A percentile compares a stretch with the other conserved stretches of the same genome.
phyloP scores from a whole-genome alignment of 768 basidiomycete species.

The Dictyophora rubrovolvata region DNA sequence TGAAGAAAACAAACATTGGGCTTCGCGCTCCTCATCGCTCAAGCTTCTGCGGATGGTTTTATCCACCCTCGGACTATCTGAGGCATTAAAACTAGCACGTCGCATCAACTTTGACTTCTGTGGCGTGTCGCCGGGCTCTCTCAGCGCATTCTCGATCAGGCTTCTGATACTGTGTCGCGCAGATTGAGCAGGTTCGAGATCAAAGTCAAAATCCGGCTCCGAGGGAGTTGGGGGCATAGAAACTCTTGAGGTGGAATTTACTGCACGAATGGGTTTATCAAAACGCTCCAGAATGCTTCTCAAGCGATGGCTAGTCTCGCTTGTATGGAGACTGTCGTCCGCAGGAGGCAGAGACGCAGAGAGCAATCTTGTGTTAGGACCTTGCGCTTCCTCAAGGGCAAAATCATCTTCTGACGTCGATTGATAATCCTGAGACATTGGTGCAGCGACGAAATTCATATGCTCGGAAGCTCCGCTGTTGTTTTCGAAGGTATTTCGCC shows the following conservation, averaged over 20 bases:
- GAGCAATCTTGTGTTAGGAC: neutral
- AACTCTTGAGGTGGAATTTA: slow-evolving; percentile 16
- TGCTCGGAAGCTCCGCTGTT: neutral
- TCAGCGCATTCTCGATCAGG: slow-evolving; percentile 56
- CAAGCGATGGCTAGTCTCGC: slow-evolving; percentile 6
- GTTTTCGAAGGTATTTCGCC: neutral
- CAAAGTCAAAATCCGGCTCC: slow-evolving; percentile 50
- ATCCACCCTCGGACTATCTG: slow-evolving; percentile 38
- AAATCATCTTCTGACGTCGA: slow-evolving; percentile 6
- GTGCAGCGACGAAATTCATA: neutral
- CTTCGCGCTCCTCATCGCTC: slow-evolving; percentile 61
- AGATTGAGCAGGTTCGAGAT: slow-evolving; percentile 39
- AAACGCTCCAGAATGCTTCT: slow-evolving; percentile 1
- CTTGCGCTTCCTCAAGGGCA: neutral
- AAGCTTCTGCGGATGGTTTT: slow-evolving; percentile 48
- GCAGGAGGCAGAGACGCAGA: slow-evolving; percentile 6
- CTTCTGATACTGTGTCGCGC: slow-evolving; percentile 51
- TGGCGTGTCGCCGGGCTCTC: slow-evolving; percentile 56
- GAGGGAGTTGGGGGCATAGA: slow-evolving; percentile 24
- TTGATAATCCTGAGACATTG: neutral
- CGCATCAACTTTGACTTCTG: slow-evolving; percentile 32
- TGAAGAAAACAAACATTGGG: slow-evolving; percentile 9
- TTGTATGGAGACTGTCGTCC: slow-evolving; percentile 1
- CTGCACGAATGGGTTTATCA: neutral
- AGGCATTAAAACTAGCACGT: slow-evolving; percentile 18